phyloP scores from a whole-genome alignment of 2,329 filamentous ascomycete species.

The Rhinocladiella similis region DNA sequence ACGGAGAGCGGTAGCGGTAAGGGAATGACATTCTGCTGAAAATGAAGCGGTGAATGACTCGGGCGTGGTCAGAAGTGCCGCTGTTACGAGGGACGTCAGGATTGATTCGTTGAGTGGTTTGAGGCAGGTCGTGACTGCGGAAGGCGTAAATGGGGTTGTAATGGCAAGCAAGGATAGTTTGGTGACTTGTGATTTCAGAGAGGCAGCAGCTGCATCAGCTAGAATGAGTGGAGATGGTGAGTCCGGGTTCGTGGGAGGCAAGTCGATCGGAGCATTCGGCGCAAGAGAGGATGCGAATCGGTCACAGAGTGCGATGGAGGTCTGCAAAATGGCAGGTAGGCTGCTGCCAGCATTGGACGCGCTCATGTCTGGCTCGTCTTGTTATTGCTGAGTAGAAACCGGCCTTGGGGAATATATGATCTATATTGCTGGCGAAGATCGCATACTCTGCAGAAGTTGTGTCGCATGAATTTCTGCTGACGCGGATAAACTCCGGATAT shows the following conservation, averaged over 20 bases:
- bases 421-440: too few relatives aligned
- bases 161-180: constrained; percentile 85
- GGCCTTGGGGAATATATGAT: too few relatives aligned
- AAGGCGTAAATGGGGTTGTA: constrained; percentile 81
- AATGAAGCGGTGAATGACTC: constrained; percentile 64
- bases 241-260: constrained; percentile 8
- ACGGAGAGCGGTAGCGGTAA: constrained; percentile 60
- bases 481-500: too few relatives aligned
- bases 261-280: constrained; percentile 13
- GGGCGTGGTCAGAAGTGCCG: constrained; percentile 65
- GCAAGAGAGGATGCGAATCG: constrained; percentile 21
- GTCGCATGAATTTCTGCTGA: too few relatives aligned
- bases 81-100: constrained; percentile 73
- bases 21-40: constrained; percentile 62
- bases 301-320: constrained; percentile 21
- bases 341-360: neutral
- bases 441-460: too few relatives aligned
- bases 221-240: constrained; percentile 58
- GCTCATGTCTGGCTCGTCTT: neutral
- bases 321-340: constrained; percentile 23
- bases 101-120: constrained; percentile 70
- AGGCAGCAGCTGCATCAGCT: constrained; percentile 68
- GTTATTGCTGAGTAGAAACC: too few relatives aligned
- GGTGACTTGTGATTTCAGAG: constrained; percentile 80
- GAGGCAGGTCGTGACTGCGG: constrained; percentile 70